Evolutionary conservation across 2,329 filamentous ascomycete genomes (phyloP).

Genomic region (Pyrenophora teres): DNA sequence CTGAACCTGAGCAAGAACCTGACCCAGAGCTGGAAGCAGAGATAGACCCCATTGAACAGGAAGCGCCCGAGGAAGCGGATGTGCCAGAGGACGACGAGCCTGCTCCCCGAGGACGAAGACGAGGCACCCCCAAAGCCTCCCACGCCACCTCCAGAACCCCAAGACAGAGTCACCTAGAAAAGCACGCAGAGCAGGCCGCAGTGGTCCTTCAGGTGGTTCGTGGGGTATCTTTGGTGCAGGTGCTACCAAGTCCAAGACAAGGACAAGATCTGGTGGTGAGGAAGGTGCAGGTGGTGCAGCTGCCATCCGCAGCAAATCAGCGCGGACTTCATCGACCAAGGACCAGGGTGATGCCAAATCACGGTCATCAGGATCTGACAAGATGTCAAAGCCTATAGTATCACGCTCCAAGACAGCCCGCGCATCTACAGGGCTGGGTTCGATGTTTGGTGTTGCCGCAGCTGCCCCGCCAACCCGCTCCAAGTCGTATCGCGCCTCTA

Average conservation of each 20-base stretch:
- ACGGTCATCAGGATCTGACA: slow-evolving; percentile 76
- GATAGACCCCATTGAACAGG: slow-evolving; percentile 28
- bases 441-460: slow-evolving; percentile 65
- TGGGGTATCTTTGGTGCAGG: slow-evolving; percentile 72
- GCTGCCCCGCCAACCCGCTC: slow-evolving; percentile 62
- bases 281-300: slow-evolving; percentile 48
- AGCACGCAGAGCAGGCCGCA: slow-evolving; percentile 76
- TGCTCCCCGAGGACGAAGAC: slow-evolving; percentile 29
- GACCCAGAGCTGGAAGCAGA: slow-evolving; percentile 19
- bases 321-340: slow-evolving; percentile 50
- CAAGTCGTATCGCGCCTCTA: slow-evolving; percentile 68
- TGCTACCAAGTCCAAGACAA: slow-evolving; percentile 48
- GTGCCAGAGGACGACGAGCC: slow-evolving; percentile 27
- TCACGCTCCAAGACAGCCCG: slow-evolving; percentile 57
- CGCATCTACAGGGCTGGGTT: slow-evolving; percentile 65
- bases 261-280: slow-evolving; percentile 36
- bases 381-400: slow-evolving; percentile 56
- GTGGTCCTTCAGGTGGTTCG: slow-evolving; percentile 62
- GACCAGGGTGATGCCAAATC: slow-evolving; percentile 65
- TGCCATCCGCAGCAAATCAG: slow-evolving; percentile 62
- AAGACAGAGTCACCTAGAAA: slow-evolving; percentile 64
- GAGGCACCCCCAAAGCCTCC: slow-evolving; percentile 48
- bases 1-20: slow-evolving; percentile 10
- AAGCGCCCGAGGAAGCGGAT: slow-evolving; percentile 26
- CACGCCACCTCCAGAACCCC: slow-evolving; percentile 54